These are phyloP conservation scores for Begonia masoniana DNA, from an alignment of 306 rosid species.

Conservation along the genomic window DNA sequence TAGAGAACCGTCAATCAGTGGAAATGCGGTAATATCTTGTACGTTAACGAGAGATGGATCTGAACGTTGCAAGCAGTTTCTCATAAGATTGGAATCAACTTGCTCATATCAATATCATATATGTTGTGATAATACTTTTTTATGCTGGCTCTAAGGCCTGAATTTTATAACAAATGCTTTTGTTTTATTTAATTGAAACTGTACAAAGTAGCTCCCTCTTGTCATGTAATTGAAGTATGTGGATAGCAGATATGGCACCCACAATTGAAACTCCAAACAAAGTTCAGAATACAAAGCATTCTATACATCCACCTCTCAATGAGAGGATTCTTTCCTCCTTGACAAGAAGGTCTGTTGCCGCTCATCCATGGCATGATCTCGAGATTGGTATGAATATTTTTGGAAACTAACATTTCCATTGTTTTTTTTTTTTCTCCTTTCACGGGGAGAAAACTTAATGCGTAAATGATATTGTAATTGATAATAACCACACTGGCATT, in stretches of 20 bases:
- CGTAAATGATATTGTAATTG: background rate
- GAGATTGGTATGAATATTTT: conserved; percentile 56
- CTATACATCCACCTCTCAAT: conserved; percentile 60
- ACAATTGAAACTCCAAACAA: conserved; percentile 44
- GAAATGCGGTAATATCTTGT: too few species aligned
- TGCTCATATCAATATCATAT: too few species aligned
- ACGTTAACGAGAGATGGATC: too few species aligned
- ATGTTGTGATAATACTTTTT: too few species aligned
- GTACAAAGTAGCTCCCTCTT: background rate
- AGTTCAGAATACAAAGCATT: conserved; percentile 7
- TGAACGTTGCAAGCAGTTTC: too few species aligned
- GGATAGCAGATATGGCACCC: conserved; percentile 26
- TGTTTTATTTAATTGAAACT: background rate
- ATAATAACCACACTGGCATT: conserved; percentile 7
- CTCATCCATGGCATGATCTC: conserved; percentile 99
- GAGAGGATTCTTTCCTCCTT: conserved; percentile 95
- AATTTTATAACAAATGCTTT: background rate
- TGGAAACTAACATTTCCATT: background rate
- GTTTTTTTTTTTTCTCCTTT: too few species aligned
- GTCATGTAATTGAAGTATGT: background rate
- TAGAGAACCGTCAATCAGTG: too few species aligned
- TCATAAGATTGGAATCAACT: too few species aligned
- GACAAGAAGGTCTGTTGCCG: conserved; percentile 90
- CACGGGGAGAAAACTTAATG: too few species aligned
- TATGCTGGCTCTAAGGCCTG: too few species aligned